Percentiles rank a stretch among this genome's conserved stretches.
phyloP scores from a whole-genome alignment of 306 rosid genomes.

The cucumber (Cucumis sativus) region DNA sequence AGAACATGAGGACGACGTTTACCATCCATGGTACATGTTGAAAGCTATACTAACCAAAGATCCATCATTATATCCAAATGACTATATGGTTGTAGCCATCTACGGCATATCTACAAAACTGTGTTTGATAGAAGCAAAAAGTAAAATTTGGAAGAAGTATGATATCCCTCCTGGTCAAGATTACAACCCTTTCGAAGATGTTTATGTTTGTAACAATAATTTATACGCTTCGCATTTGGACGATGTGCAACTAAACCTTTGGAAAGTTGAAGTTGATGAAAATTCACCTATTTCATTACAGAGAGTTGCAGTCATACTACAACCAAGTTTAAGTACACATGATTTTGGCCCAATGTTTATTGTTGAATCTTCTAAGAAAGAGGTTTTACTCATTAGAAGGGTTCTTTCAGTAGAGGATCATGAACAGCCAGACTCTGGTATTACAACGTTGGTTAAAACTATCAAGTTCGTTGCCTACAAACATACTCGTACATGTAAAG shows the following conservation, averaged over 20 bases:
- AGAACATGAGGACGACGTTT: neutral
- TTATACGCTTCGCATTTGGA: neutral
- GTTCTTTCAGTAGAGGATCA: neutral
- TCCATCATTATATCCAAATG: neutral
- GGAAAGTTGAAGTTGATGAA: neutral
- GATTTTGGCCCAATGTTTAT: neutral
- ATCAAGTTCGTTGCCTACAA: neutral
- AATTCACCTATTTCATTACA: neutral
- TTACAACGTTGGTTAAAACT: neutral
- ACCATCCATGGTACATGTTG: neutral
- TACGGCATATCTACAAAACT: accelerated
- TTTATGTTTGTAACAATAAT: neutral
- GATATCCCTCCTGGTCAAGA: too few relatives aligned
- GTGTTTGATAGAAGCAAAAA: neutral
- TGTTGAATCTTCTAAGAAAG: neutral
- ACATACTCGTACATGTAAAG: neutral
- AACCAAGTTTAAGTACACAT: too few relatives aligned
- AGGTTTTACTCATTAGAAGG: neutral
- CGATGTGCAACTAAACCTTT: neutral
- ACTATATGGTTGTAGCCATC: neutral
- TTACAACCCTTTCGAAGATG: neutral
- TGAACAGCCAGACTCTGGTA: neutral
- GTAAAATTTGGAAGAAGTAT: neutral
- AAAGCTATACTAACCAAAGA: constrained; percentile 2
- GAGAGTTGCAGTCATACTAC: neutral